Evolutionary conservation across 1,139 yeast species (phyloP).

Genomic region (Suhomyces yuchorum): DNA sequence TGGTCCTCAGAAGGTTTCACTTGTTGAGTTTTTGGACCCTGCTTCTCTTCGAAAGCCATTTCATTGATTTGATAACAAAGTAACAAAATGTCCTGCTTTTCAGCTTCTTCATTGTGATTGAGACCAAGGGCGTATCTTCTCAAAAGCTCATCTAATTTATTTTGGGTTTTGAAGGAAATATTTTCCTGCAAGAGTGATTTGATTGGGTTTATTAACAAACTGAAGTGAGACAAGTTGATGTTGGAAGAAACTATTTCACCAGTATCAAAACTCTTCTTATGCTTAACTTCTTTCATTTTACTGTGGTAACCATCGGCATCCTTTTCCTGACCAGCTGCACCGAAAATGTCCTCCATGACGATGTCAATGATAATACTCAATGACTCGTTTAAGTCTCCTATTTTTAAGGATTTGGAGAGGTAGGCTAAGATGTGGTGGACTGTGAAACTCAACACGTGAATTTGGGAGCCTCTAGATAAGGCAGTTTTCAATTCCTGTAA

Average conservation of each 20-base stretch:
- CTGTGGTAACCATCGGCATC: constrained; percentile 91
- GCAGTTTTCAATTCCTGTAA: constrained; percentile 79
- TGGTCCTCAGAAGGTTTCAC: constrained; percentile 47
- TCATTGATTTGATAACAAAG: constrained; percentile 74
- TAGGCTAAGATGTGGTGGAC: constrained; percentile 70
- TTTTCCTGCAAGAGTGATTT: constrained; percentile 66
- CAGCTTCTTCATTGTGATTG: constrained; percentile 65
- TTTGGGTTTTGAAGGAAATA: constrained; percentile 67
- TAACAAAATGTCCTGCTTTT: constrained; percentile 59
- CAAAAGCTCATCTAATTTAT: constrained; percentile 76
- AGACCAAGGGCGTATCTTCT: constrained; percentile 79
- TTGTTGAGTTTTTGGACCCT: constrained; percentile 21
- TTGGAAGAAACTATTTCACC: constrained; percentile 75
- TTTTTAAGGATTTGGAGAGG: constrained; percentile 48
- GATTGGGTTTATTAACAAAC: constrained; percentile 68
- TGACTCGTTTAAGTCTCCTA: constrained; percentile 78
- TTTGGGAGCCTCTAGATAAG: constrained; percentile 85
- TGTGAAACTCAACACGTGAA: constrained; percentile 89
- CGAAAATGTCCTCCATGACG: constrained; percentile 91
- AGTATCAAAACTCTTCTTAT: constrained; percentile 85
- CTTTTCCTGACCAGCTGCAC: constrained; percentile 90
- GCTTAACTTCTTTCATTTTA: constrained; percentile 87
- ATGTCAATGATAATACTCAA: constrained; percentile 63
- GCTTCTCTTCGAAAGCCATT: constrained; percentile 46
- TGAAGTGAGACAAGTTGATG: constrained; percentile 61